Base-by-base conservation (phyloP, 23 red algal species). In the Gracilaria gracilis region DNA sequence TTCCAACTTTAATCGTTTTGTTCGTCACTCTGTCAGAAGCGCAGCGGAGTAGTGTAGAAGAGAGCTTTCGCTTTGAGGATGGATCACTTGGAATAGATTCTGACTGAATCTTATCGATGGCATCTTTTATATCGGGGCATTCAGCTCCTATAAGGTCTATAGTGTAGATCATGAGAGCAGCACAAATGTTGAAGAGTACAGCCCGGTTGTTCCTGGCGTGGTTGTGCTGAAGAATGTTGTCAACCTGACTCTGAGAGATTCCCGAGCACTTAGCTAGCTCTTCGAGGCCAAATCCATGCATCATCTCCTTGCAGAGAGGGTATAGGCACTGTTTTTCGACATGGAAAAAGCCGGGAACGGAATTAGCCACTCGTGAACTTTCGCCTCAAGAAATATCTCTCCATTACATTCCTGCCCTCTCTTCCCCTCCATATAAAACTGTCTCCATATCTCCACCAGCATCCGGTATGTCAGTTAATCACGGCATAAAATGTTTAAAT, bases 371-470 rank as follows among this genome's bases (percentile, higher is more conserved):
- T 46, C 42, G 42, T 46, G 42, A 4, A 46, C 11, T 64, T 44
- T 28, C 3, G 42, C 42, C 42, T 46, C 11, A 4, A 11, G 42
- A 4, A 4, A 11, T 46, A 7, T 11, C 42, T 46, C 42, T 7
- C 5, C 11, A n/a, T n/a, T n/a, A n/a, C n/a, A n/a, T 46, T 11
- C 5, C 11, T 7, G 5, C 4, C 42, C 11, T 4, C 42, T 4
- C 4, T 46, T 46, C 42, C 4, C 48, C 4, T 83, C 79, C 13
- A 39, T 35, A 23, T 61, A 83, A 2, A 23, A 83, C 1, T 61
- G 8, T 14, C 79, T 14, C 79, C 79, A 83, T 4, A 83, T 37
- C 31, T 62, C 64, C 28, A 83, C 54, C n/a, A 83, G 47, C 50
- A 64, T 83, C 4, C 31, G 8, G 57, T 61, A 83, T 44, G 79